Percentiles rank a stretch among this genome's conserved stretches.
Evolutionary conservation across 495 filamentous ascomycete genomes (phyloP).

Genomic region (Collariella sp.): DNA sequence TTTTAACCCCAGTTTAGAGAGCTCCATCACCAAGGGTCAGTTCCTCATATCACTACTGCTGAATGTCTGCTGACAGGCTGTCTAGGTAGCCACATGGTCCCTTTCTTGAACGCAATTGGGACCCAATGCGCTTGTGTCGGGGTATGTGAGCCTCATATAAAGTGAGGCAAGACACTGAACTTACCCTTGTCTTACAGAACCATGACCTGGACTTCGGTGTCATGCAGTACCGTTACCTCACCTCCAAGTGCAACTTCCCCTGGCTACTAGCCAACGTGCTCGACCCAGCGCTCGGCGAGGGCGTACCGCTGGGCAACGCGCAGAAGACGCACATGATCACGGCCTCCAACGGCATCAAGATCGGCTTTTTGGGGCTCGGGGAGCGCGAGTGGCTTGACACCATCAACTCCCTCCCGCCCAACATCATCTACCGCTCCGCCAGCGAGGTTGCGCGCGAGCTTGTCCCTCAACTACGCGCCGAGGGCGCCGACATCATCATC

Average conservation of each 20-base stretch:
- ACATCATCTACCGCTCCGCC: constrained; percentile 72
- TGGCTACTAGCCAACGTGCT: constrained; percentile 84
- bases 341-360: constrained; percentile 71
- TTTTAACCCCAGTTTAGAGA: constrained; percentile 84
- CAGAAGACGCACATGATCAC: constrained; percentile 63
- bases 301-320: constrained; percentile 60
- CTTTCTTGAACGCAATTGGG: constrained; percentile 67
- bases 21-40: constrained; percentile 71
- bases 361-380: constrained; percentile 76
- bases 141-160: constrained; percentile 40
- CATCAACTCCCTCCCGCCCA: constrained; percentile 73
- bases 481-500: constrained; percentile 74
- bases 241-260: constrained; percentile 68
- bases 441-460: constrained; percentile 60
- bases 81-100: constrained; percentile 70
- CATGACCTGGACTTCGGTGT: constrained; percentile 95
- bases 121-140: constrained; percentile 73
- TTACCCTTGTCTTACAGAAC: constrained; percentile 43
- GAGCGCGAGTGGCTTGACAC: constrained; percentile 75
- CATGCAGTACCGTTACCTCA: constrained; percentile 62
- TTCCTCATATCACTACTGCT: neutral
- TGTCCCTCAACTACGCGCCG: constrained; percentile 56
- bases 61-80: neutral
- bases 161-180: constrained; percentile 7
- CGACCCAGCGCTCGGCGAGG: constrained; percentile 65